Conservation (phyloP, 768 basidiomycete genomes). For the Lactifluus echinatus region DNA sequence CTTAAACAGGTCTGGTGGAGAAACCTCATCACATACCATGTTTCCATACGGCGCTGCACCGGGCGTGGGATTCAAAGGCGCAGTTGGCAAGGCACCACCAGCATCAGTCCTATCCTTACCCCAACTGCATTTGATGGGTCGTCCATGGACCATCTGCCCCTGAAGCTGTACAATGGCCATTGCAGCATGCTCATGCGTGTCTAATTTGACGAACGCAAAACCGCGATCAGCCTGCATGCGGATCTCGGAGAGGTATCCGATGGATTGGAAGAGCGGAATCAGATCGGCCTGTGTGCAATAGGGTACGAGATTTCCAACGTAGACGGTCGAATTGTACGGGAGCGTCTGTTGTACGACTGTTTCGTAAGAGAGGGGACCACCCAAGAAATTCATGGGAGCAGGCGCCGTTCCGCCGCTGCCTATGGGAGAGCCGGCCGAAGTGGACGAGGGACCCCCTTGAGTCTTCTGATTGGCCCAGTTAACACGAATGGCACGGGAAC, state of each 20-base stretch:
- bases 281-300: constrained; percentile 97
- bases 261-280: constrained; percentile 96
- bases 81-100: constrained; percentile 41
- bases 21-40: constrained; percentile 46
- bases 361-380: constrained; percentile 86
- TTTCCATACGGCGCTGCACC: constrained; percentile 61
- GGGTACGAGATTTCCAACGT: constrained; percentile 97
- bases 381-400: constrained; percentile 86
- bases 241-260: constrained; percentile 97
- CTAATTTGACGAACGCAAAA: constrained; percentile 97
- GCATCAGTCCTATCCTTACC: constrained; percentile 90
- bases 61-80: constrained; percentile 52
- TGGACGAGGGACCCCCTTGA: constrained; percentile 44
- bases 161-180: constrained; percentile 96
- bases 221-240: constrained; percentile 99
- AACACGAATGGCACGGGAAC: constrained; percentile 95
- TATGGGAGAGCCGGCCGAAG: constrained; percentile 12
- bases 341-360: constrained; percentile 90
- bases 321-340: constrained; percentile 91
- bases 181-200: constrained; percentile 97
- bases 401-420: constrained; percentile 52
- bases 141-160: constrained; percentile 93
- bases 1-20: background rate
- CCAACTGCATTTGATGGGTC: constrained; percentile 98
- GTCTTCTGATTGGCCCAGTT: constrained; percentile 99